Conservation (phyloP, 768 basidiomycete species). For the Lentinula boryana region DNA sequence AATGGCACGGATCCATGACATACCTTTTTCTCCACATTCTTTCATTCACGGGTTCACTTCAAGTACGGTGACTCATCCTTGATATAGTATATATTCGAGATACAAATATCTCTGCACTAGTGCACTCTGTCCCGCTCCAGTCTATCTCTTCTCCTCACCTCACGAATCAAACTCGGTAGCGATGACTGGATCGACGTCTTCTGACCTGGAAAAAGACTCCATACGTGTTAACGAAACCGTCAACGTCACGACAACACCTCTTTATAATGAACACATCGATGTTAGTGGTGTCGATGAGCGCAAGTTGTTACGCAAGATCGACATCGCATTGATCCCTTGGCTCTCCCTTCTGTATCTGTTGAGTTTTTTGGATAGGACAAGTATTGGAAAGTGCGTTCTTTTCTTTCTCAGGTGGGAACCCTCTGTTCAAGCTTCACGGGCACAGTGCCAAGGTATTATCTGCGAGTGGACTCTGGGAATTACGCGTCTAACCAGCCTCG, state of each 20-base stretch:
- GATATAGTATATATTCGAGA: neutral
- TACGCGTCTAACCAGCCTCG: neutral
- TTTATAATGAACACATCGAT: slow-evolving; percentile 49
- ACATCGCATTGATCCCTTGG: slow-evolving; percentile 63
- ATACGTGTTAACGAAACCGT: slow-evolving; percentile 16
- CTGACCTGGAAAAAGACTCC: slow-evolving; percentile 25
- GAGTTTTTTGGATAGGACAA: slow-evolving; percentile 60
- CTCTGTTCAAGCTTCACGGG: slow-evolving; percentile 11
- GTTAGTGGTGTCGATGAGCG: slow-evolving; percentile 60
- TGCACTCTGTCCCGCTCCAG: neutral
- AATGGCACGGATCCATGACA: neutral
- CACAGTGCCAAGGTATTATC: slow-evolving; percentile 37
- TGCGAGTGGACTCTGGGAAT: neutral
- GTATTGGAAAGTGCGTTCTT: slow-evolving; percentile 39
- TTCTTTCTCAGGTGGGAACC: slow-evolving; percentile 11
- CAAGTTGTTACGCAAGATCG: slow-evolving; percentile 65
- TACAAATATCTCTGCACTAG: neutral
- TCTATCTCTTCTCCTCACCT: neutral
- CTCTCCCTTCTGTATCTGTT: slow-evolving; percentile 70
- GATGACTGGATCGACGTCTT: slow-evolving; percentile 11
- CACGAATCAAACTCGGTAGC: neutral
- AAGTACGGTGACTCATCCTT: neutral
- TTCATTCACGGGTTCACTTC: neutral
- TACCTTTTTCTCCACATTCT: neutral
- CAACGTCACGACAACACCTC: slow-evolving; percentile 9